Evolutionary conservation across 805 yeast species (phyloP), one percentile per base, ranked within the genome.

Genomic region (Kuraishia piskuri): DNA sequence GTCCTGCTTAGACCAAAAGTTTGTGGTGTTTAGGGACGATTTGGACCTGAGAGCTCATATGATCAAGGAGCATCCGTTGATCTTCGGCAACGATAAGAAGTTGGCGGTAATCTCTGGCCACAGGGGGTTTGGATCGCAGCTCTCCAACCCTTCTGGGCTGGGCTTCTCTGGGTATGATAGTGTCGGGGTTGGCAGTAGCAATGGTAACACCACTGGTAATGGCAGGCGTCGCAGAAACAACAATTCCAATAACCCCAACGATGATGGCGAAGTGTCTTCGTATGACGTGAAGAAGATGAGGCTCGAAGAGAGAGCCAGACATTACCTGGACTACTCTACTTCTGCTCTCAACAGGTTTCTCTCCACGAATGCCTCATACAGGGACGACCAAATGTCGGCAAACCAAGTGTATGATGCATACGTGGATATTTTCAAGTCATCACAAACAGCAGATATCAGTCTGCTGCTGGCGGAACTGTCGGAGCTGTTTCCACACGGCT

Each of bases 21-120:
- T 94, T 69, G 94, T 94, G 22, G 99, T 92, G 1, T 94, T 94
- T 65, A 79, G 84, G 22, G 92, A 90, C 57, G 94, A 88, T 52
- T 68, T 90, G 53, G 97, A 90, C 59, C 73, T 94, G 52, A 85
- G 87, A 53, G 91, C 95, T 1, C 99, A 94, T 68, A 84, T 90
- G 83, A 68, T 90, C 49, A 80, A 82, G 58, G 92, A 86, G 60
- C 99, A 94, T 67, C 82, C 87, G 2, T 78, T 79, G 4, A 58
- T 84, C 2, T 69, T 76, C 47, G 82, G 80, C 14, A 72, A 69
- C 24, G 75, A 75, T 48, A 68, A 70, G 2, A 52, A 26, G n/a
- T 22, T 47, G 37, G 55, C 68, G 17, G 46, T 31, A 6, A 22
- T 46, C 47, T 21, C 48, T 22, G 40, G 22, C 52, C 51, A 52